These are phyloP conservation scores for Mycena leptocephala DNA, from an alignment of 768 basidiomycete species.

Conservation along the genomic window DNA sequence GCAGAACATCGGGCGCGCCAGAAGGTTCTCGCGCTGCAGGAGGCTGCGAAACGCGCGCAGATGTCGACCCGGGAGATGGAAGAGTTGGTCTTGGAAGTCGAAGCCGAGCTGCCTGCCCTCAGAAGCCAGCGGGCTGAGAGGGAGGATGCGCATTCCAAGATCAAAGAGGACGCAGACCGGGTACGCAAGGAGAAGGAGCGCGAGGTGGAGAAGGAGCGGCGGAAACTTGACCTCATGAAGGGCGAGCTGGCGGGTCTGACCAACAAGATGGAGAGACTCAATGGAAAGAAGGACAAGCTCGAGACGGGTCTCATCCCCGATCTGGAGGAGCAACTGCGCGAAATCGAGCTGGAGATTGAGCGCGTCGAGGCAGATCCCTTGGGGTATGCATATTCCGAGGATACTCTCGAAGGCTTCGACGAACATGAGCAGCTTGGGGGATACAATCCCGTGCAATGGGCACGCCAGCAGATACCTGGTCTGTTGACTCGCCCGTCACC, in stretches of 20 bases:
- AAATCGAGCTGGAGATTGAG: constrained; percentile 75
- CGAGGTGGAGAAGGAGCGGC: constrained; percentile 66
- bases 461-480: constrained; percentile 11
- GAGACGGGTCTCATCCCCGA: constrained; percentile 73
- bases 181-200: constrained; percentile 63
- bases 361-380: constrained; percentile 46
- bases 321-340: constrained; percentile 77
- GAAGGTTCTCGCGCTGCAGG: constrained; percentile 90
- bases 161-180: constrained; percentile 67
- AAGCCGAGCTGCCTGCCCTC: constrained; percentile 61
- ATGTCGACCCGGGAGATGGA: constrained; percentile 67
- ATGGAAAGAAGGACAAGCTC: constrained; percentile 76
- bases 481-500: constrained; percentile 21
- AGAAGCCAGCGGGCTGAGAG: constrained; percentile 55
- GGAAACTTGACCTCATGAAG: constrained; percentile 69
- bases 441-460: constrained; percentile 6
- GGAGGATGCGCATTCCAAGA: constrained; percentile 58
- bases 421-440: constrained; percentile 2
- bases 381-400: constrained; percentile 43
- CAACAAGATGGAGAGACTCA: constrained; percentile 79
- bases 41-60: constrained; percentile 87
- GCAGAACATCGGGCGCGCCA: constrained; percentile 88
- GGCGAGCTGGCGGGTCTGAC: constrained; percentile 70
- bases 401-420: constrained; percentile 36
- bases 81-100: constrained; percentile 63